Base-by-base conservation (phyloP, 805 yeast species). In the Wickerhamomyces strasburgensis region DNA sequence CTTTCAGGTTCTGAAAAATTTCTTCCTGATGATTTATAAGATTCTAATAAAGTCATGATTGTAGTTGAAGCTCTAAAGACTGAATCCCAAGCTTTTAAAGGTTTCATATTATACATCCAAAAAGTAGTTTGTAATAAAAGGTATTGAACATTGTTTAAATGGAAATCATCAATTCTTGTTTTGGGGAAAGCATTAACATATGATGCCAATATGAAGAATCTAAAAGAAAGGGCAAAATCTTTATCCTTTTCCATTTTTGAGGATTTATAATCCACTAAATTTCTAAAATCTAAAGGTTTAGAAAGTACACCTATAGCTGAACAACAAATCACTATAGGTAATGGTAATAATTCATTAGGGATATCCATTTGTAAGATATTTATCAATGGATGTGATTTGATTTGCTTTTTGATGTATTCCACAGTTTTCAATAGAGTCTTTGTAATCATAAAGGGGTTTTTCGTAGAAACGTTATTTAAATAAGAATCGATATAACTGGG, bases 71-170 rank as follows among this genome's bases (percentile, higher is more conserved):
- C 46, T 19, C 33, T 44, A 34, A 40, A 49, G 7, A 49, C 34
- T 6, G 19, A 36, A 5, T 41, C 42, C 57, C 56, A 52, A 5
- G 52, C 49, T 24, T 46, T 38, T 11, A 46, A 27, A 2, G 57
- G 57, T 14, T 48, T 44, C 42, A 49, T 39, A 34, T 48, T 45
- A 27, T 49, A 49, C 53, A 49, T 49, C 44, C 47, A 43, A 34
- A 39, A 52, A 33, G 33, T 43, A 6, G 48, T 42, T 24, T 40
- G 35, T 6, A 49, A 21, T n/a, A 52, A 16, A 17, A 41, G 27
- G 13, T 35, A 44, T 17, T 48, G 52, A 7, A 47, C 49, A 3
- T 27, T 29, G n/a, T 40, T 39, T 9, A 52, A 11, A 14, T 46
- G 35, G 31, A 46, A 38, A 10, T 38, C 44, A 4, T 32, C 37